Percentiles rank a stretch among this genome's conserved stretches.
phyloP scores from a whole-genome alignment of 2,329 filamentous ascomycete species.

The Fusarium nematophilum region DNA sequence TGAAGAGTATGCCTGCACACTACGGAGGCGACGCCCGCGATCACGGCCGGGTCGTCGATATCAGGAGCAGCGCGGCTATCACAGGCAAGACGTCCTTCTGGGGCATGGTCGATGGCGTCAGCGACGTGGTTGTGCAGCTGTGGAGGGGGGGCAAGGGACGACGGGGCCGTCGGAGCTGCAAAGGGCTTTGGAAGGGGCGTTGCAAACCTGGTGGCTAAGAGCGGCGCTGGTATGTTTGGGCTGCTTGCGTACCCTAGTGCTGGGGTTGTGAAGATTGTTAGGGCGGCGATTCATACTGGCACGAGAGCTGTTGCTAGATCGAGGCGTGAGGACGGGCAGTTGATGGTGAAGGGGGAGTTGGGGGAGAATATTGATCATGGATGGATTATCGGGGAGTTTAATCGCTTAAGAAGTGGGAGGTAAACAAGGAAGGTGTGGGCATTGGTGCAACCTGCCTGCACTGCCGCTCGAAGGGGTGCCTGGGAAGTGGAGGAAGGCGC shows the following conservation, averaged over 20 bases:
- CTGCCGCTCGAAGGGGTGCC: no score
- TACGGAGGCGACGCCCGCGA: neutral
- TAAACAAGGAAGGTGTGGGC: no score
- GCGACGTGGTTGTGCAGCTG: neutral
- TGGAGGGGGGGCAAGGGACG: neutral
- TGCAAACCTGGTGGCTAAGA: neutral
- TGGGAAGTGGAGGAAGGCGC: no score
- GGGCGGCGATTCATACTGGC: no score
- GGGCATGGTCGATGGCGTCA: neutral
- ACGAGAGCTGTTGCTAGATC: no score
- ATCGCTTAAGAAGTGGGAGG: no score
- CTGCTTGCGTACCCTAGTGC: neutral
- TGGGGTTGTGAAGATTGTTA: no score
- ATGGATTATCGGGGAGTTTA: no score
- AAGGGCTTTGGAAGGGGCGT: neutral
- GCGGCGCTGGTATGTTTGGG: neutral
- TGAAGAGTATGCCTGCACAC: neutral
- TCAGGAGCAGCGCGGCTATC: neutral
- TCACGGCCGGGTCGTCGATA: neutral
- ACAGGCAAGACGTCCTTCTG: neutral
- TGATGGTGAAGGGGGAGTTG: no score
- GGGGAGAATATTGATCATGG: no score
- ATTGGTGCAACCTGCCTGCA: no score
- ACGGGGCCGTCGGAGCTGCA: neutral
- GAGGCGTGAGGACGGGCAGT: no score